These are phyloP conservation scores for Colletotrichum sp. DNA, from an alignment of 2,329 filamentous ascomycete genomes.

Conservation along the genomic window DNA sequence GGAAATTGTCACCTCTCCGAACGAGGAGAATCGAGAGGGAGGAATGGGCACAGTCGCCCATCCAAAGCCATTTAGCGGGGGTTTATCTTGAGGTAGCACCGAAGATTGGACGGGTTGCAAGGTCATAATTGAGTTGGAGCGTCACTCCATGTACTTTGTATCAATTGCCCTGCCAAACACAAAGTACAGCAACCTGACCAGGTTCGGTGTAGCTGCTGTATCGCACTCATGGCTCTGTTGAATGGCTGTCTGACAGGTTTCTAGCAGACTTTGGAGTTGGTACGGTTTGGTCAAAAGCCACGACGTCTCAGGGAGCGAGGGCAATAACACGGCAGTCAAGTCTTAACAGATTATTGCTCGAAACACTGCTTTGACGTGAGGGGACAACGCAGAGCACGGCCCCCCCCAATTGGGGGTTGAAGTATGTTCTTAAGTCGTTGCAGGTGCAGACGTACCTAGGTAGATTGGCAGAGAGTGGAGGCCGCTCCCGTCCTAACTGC, in stretches of 20 bases:
- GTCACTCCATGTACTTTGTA: background rate
- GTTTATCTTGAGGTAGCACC: background rate
- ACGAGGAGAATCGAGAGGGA: background rate
- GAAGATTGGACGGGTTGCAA: slow-evolving; percentile 2
- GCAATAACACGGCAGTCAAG: background rate
- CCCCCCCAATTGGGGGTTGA: background rate
- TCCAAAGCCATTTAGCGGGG: background rate
- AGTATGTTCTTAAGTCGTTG: background rate
- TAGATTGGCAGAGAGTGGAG: background rate
- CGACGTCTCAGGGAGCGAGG: background rate
- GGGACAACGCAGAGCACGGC: slow-evolving; percentile 10
- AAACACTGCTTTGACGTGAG: slow-evolving; percentile 19
- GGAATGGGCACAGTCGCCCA: background rate
- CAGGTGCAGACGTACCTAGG: background rate
- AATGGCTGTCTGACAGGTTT: background rate
- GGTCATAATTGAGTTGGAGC: background rate
- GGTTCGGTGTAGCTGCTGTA: background rate
- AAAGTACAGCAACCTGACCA: background rate
- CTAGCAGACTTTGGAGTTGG: background rate
- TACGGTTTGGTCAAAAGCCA: background rate
- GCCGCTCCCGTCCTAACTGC: background rate
- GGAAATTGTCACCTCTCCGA: background rate
- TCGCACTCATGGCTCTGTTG: background rate
- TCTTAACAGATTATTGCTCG: slow-evolving; percentile 3
- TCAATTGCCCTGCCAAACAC: background rate